Conservation (phyloP, 2,329 filamentous ascomycete genomes). For the Ophidiomyces ophidiicola region DNA sequence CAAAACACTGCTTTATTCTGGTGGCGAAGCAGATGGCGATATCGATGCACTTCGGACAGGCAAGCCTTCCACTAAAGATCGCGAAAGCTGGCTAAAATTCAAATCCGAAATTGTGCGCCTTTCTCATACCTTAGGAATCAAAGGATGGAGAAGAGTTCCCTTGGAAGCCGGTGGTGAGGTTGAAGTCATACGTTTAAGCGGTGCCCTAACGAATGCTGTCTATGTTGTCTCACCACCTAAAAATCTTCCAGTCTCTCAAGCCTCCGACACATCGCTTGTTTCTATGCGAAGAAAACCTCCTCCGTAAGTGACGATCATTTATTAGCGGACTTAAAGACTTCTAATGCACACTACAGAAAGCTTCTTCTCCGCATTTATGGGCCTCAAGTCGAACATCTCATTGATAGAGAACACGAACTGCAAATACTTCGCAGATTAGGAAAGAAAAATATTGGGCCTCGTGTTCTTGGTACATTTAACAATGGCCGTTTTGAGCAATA, state of each 20-base stretch:
- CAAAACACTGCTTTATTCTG: conserved; percentile 67
- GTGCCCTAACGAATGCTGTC: conserved; percentile 89
- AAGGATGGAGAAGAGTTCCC: conserved; percentile 78
- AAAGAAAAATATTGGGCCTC: conserved; percentile 83
- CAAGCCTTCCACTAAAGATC: conserved; percentile 50
- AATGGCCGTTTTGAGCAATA: conserved; percentile 96
- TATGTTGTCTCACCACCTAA: conserved; percentile 81
- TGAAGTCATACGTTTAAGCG: conserved; percentile 49
- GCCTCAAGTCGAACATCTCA: conserved; percentile 87
- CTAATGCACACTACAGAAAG: conserved; percentile 41
- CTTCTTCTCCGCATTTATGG: conserved; percentile 86
- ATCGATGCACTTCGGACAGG: conserved; percentile 24
- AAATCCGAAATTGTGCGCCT: conserved; percentile 86
- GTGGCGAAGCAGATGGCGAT: conserved; percentile 38
- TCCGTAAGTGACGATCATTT: conserved; percentile 34
- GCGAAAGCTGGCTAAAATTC: conserved; percentile 69
- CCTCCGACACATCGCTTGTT: conserved; percentile 30
- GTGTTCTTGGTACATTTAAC: conserved; percentile 77
- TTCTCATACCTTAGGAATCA: conserved; percentile 75
- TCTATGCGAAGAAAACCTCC: conserved; percentile 38
- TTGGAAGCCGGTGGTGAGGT: conserved; percentile 34
- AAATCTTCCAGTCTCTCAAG: conserved; percentile 39
- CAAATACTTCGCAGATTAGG: conserved; percentile 74
- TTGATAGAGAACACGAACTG: conserved; percentile 83
- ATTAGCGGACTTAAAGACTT: not conserved